Evolutionary conservation across 2,329 filamentous ascomycete genomes (phyloP).

Genomic region (Aspergillus latus): DNA sequence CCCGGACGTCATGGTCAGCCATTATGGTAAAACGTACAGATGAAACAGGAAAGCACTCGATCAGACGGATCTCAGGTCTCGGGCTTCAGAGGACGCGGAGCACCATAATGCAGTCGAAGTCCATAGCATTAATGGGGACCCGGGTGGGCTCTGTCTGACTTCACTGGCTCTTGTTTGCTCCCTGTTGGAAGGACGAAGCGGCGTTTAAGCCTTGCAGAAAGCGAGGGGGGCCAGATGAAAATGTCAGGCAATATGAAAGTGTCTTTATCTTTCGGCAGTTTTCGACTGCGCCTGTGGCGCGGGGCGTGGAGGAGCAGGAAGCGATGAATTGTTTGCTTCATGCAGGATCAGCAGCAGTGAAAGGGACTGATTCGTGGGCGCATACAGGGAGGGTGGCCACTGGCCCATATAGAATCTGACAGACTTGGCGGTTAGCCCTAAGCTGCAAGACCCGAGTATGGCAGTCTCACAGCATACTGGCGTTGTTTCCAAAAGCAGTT

Average conservation of each 20-base stretch:
- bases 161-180: not conserved
- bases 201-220: not conserved
- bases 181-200: not conserved
- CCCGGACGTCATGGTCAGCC: not conserved
- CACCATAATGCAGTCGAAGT: not conserved
- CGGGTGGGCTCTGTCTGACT: not conserved
- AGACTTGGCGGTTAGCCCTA: not conserved
- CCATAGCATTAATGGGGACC: not conserved
- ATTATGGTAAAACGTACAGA: too few relatives aligned
- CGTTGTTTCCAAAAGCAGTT: not conserved
- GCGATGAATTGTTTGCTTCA: not conserved
- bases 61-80: not conserved
- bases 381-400: not conserved
- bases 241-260: too few relatives aligned
- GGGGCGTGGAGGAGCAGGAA: not conserved
- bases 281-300: too few relatives aligned
- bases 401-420: not conserved
- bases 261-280: too few relatives aligned
- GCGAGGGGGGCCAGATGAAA: not conserved
- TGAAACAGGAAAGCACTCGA: too few relatives aligned
- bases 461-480: too few relatives aligned
- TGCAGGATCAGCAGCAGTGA: not conserved
- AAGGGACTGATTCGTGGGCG: not conserved
- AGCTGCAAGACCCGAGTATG: too few relatives aligned
- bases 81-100: not conserved